These are phyloP conservation scores for Atkinsonella texensis DNA, from an alignment of 2,329 filamentous ascomycete genomes.

Conservation along the genomic window DNA sequence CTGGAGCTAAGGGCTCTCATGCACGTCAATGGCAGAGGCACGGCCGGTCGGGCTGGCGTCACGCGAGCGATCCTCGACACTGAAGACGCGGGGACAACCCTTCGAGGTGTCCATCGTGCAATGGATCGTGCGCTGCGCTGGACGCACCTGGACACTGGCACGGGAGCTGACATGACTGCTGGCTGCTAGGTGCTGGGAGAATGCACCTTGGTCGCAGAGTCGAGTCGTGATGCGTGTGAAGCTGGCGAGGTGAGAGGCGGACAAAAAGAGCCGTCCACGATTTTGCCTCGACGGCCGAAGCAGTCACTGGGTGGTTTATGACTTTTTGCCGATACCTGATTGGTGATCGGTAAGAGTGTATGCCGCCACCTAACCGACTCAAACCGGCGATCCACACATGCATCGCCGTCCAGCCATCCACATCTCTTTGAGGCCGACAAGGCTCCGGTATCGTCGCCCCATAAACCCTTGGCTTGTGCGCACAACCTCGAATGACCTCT, in stretches of 20 bases:
- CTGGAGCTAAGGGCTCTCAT: constrained; percentile 26
- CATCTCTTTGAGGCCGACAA: too few relatives aligned
- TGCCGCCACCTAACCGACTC: not conserved
- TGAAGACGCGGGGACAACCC: constrained; percentile 11
- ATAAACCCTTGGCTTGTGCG: not conserved
- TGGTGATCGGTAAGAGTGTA: constrained; percentile 1
- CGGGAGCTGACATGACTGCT: constrained; percentile 23
- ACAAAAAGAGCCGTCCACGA: not conserved
- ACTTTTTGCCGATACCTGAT: constrained; percentile 6
- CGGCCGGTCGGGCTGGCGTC: constrained; percentile 9
- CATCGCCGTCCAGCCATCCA: not conserved
- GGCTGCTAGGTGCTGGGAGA: not conserved
- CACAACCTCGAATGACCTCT: not conserved
- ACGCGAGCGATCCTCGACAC: constrained; percentile 11
- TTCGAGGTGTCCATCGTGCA: constrained; percentile 16
- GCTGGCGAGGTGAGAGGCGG: not conserved
- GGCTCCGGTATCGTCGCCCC: too few relatives aligned
- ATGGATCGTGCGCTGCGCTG: constrained; percentile 25
- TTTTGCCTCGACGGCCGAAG: not conserved
- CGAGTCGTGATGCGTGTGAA: not conserved
- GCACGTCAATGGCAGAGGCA: constrained; percentile 11
- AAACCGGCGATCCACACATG: constrained; percentile 1
- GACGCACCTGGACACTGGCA: constrained; percentile 27
- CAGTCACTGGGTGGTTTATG: not conserved
- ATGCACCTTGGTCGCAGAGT: not conserved